Base-by-base conservation (phyloP, 768 basidiomycete genomes). In the Amanita rimosa region DNA sequence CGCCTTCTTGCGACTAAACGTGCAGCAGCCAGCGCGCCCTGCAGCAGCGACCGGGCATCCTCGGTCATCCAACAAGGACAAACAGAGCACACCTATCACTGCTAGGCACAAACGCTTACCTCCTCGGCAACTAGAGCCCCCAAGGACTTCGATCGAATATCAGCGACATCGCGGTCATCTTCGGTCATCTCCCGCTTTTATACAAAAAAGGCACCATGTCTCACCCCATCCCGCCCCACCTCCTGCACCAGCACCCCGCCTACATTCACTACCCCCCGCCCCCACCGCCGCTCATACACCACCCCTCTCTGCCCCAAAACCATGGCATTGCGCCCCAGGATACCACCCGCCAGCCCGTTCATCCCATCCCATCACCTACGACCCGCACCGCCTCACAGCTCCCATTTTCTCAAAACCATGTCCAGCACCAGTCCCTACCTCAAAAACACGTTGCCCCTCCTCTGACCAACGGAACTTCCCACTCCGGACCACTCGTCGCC, bases 401-500 rank as follows among this genome's bases (percentile, higher is more conserved):
- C n/a, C 39, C 42, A 11, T 63, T 55, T 49, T 57, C 57, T 39
- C 55, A 55, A 36, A 51, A 41, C 33, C 52, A 47, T 48, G 47
- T 50, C 36, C 44, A 41, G 16, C 52, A 46, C 2, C 48, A 46
- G 3, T 37, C 33, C 2, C 55, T 45, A 0, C 41, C 14, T 3
- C 37, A 38, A 22, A 35, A 17, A 14, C 43, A 36, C 38, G 13
- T 37, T 17, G 46, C 44, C 29, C 10, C 40, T 14, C 17, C 37
- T 9, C 7, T 55, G 37, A n/a, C 57, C 58, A 48, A 46, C 41
- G 51, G 53, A 13, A 36, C 44, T 14, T 14, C 42, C 1, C 49
- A 50, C 7, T n/a, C 21, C 2, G 50, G 50, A 1, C 79, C 82
- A n/a, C 64, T 88, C 44, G 73, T 91, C 43, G 85, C 88, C 3